phyloP scores from a whole-genome alignment of 2,329 filamentous ascomycete species.

The Penicillium sp. region DNA sequence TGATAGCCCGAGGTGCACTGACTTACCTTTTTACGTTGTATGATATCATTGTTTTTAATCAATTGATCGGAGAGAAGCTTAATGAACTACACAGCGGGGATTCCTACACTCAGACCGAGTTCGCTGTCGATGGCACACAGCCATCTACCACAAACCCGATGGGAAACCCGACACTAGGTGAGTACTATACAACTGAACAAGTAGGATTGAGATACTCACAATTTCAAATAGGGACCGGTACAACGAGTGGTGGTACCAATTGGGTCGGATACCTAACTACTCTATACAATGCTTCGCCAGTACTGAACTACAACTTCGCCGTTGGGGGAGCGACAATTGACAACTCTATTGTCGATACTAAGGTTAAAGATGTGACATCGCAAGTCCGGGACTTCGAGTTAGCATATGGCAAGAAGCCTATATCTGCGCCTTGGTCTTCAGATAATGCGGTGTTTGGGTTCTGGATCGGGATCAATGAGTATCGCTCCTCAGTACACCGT shows the following conservation, averaged over 20 bases:
- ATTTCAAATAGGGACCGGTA: conserved; percentile 43
- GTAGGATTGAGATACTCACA: not conserved
- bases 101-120: conserved; percentile 60
- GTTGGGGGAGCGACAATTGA: conserved; percentile 56
- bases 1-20: conserved; percentile 3
- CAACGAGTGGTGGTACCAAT: conserved; percentile 51
- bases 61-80: not conserved
- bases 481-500: not conserved
- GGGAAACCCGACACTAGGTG: conserved; percentile 54
- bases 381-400: conserved; percentile 47
- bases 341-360: conserved; percentile 52
- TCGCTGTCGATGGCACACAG: conserved; percentile 51
- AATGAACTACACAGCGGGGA: conserved; percentile 47
- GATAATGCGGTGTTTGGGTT: conserved; percentile 30
- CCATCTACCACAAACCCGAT: conserved; percentile 56
- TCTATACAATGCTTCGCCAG: conserved; percentile 46
- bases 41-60: conserved; percentile 1
- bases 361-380: conserved; percentile 50
- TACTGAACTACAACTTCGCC: conserved; percentile 56
- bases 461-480: conserved; percentile 38
- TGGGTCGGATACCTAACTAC: conserved; percentile 53
- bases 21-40: conserved; percentile 46
- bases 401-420: conserved; percentile 35
- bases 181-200: not conserved
- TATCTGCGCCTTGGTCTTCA: conserved; percentile 26